A percentile compares a stretch with the other conserved stretches of the same genome.
These are phyloP conservation scores for Micromonas pusilla DNA, from an alignment of 139 green algal species.

Conservation along the genomic window DNA sequence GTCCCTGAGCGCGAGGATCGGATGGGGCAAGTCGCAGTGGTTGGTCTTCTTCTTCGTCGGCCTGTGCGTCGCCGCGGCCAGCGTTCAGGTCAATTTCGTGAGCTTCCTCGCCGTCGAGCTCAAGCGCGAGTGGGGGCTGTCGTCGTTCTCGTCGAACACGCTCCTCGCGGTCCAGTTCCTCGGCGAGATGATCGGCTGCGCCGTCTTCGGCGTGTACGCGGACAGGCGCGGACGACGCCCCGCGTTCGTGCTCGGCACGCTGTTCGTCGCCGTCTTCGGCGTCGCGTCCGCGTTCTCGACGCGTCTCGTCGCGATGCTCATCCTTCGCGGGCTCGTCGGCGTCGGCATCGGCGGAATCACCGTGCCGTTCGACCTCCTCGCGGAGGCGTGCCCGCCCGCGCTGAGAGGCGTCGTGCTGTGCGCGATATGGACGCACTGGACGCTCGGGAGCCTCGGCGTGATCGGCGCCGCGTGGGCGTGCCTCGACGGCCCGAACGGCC, in stretches of 20 bases:
- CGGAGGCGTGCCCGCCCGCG: background rate
- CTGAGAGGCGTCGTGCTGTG: background rate
- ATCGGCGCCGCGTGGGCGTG: background rate
- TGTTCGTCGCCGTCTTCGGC: background rate
- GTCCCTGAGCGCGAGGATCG: too few species aligned
- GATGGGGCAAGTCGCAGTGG: slow-evolving; percentile 3
- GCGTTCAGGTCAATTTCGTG: slow-evolving; percentile 2
- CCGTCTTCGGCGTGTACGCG: background rate
- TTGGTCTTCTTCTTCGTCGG: slow-evolving; percentile 4
- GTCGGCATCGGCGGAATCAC: slow-evolving; percentile 1
- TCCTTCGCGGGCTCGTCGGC: background rate
- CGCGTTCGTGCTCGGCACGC: background rate
- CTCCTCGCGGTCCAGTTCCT: background rate
- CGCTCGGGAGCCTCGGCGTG: background rate
- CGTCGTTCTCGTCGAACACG: too few species aligned
- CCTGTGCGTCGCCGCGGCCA: background rate
- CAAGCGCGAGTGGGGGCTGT: background rate
- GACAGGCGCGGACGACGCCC: background rate
- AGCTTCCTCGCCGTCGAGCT: background rate
- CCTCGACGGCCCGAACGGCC: too few species aligned
- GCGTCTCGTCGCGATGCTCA: background rate
- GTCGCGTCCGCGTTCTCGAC: background rate
- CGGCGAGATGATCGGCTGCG: slow-evolving; percentile 1
- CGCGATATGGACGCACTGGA: background rate
- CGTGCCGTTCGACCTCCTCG: slow-evolving; percentile 14